Conservation (phyloP, 1,139 yeast genomes). For the Taiozyma onychis region DNA sequence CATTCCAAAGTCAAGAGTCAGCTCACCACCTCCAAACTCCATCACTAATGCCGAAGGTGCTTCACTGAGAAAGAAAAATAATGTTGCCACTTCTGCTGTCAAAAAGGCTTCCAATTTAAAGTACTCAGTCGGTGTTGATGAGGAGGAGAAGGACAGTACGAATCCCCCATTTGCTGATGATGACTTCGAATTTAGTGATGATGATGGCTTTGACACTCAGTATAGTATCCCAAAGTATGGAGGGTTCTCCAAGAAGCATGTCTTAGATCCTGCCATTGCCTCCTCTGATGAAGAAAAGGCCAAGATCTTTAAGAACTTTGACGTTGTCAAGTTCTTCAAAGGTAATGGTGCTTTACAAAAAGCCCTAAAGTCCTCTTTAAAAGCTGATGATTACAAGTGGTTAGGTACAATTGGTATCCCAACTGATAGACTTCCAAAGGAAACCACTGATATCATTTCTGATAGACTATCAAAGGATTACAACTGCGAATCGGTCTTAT, state of each 20-base stretch:
- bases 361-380: constrained; percentile 64
- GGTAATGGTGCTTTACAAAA: constrained; percentile 89
- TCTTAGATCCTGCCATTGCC: constrained; percentile 20
- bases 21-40: constrained; percentile 13
- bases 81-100: background rate
- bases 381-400: constrained; percentile 56
- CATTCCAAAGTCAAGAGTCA: constrained; percentile 23
- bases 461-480: constrained; percentile 40
- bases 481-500: constrained; percentile 60
- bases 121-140: constrained; percentile 10
- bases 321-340: constrained; percentile 58
- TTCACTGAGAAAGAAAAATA: background rate
- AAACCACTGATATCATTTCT: constrained; percentile 47
- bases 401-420: constrained; percentile 91
- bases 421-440: constrained; percentile 66
- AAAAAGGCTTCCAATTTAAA: constrained; percentile 12
- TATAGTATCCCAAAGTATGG: constrained; percentile 62
- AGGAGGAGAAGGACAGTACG: constrained; percentile 3
- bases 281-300: constrained; percentile 25
- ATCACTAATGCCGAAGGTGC: constrained; percentile 4
- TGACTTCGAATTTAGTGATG: constrained; percentile 12
- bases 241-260: constrained; percentile 56
- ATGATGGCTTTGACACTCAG: constrained; percentile 20
- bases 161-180: constrained; percentile 1
- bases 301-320: constrained; percentile 50